Percentiles rank a stretch among this genome's conserved stretches.
phyloP scores from a whole-genome alignment of 345 rosid species.

The Populus deltoides region DNA sequence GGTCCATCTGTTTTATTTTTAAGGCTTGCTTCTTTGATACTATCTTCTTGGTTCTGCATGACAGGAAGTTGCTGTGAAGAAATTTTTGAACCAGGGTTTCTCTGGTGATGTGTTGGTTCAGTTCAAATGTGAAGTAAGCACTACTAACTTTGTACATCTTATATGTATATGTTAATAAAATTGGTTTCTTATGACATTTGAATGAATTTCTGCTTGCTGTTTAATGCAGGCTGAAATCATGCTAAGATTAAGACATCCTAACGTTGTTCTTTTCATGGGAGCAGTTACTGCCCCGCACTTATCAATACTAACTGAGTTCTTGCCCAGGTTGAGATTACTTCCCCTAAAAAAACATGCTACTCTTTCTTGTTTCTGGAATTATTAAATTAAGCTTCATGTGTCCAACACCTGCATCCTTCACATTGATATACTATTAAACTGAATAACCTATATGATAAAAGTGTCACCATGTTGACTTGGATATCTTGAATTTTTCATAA shows the following conservation, averaged over 20 bases:
- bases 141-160: slow-evolving; percentile 1
- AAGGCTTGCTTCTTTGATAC: background rate
- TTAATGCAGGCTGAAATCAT: slow-evolving; percentile 78
- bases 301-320: slow-evolving; percentile 94
- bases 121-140: slow-evolving; percentile 81
- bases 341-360: background rate
- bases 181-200: background rate
- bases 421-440: background rate
- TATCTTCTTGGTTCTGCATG: slow-evolving; percentile 18
- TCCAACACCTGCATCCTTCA: background rate
- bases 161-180: background rate
- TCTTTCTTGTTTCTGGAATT: background rate
- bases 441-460: background rate
- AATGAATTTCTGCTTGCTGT: slow-evolving; percentile 10
- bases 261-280: slow-evolving; percentile 99
- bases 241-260: slow-evolving; percentile 93
- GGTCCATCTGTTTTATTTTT: background rate
- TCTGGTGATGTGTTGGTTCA: slow-evolving; percentile 87
- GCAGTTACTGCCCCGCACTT: slow-evolving; percentile 90
- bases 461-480: background rate
- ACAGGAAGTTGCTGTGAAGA: slow-evolving; percentile 99
- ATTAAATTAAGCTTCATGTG: slow-evolving; percentile 5
- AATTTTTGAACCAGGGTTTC: slow-evolving; percentile 86
- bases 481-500: background rate
- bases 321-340: slow-evolving; percentile 64